phyloP scores from a whole-genome alignment of 768 basidiomycete genomes.

The Hysterangium stoloniferum region DNA sequence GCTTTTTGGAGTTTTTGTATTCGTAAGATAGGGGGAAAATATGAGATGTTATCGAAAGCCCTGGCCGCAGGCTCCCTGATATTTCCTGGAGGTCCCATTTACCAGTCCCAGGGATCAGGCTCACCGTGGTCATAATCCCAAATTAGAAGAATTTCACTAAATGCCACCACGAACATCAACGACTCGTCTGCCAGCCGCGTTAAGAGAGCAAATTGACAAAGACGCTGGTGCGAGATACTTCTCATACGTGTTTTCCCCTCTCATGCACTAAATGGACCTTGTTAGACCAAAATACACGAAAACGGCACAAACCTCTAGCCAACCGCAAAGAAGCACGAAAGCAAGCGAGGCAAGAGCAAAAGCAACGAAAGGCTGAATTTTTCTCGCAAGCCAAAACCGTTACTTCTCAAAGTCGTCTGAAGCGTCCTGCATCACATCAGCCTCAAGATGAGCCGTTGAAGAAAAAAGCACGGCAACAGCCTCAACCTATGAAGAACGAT shows the following conservation, averaged over 20 bases:
- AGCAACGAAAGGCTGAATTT: conserved; percentile 54
- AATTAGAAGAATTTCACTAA: background rate
- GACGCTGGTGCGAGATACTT: background rate
- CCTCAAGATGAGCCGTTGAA: conserved; percentile 34
- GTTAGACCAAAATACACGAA: background rate
- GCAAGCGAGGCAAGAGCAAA: conserved; percentile 48
- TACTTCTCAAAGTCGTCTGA: conserved; percentile 9
- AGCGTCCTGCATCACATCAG: background rate
- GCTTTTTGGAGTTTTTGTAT: no score
- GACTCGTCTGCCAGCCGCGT: conserved; percentile 8
- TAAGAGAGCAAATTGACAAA: conserved; percentile 7
- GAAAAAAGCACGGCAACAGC: conserved; percentile 36
- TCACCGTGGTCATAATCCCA: no score
- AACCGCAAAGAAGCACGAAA: conserved; percentile 61
- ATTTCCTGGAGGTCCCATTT: no score
- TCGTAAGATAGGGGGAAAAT: no score
- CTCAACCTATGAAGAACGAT: conserved; percentile 36
- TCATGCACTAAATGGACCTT: background rate
- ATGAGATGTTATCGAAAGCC: no score
- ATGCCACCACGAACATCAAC: background rate
- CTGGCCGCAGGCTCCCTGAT: no score
- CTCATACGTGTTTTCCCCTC: background rate
- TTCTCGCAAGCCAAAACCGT: conserved; percentile 31
- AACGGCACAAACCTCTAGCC: conserved; percentile 12
- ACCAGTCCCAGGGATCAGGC: no score